These are phyloP conservation scores for Anthoceros angustus DNA, from an alignment of 225 moss, liverwort and hornwort genomes.

Conservation along the genomic window DNA sequence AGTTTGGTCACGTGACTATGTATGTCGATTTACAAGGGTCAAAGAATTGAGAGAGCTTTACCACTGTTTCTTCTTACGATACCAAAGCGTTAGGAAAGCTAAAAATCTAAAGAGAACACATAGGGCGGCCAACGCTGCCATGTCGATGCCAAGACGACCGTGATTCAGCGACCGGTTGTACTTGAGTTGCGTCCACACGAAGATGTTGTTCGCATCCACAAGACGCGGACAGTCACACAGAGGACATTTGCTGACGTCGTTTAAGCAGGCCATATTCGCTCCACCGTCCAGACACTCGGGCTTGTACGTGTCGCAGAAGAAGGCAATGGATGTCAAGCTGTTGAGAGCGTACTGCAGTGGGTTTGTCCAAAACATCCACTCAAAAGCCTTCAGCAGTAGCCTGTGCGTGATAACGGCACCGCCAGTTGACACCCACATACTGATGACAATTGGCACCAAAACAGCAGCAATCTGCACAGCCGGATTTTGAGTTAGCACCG, in stretches of 20 bases:
- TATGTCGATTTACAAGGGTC: not conserved
- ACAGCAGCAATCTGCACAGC: constrained; percentile 45
- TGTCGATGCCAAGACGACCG: constrained; percentile 26
- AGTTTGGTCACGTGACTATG: too few relatives aligned
- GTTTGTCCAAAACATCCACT: constrained; percentile 88
- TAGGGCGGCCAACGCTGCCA: constrained; percentile 37
- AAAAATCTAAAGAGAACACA: constrained; percentile 36
- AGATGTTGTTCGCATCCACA: constrained; percentile 26
- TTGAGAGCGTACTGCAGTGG: constrained; percentile 68
- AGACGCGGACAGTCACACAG: constrained; percentile 55
- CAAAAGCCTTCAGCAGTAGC: constrained; percentile 35
- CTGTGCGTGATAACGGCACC: constrained; percentile 64
- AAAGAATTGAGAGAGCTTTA: not conserved
- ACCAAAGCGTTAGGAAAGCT: constrained; percentile 8
- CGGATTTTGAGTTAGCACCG: not conserved
- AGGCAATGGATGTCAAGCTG: constrained; percentile 43
- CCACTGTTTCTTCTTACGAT: not conserved
- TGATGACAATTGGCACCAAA: constrained; percentile 53
- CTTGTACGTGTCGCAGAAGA: constrained; percentile 63
- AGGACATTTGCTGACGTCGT: constrained; percentile 31
- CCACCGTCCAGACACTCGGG: constrained; percentile 47
- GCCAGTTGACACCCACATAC: constrained; percentile 69
- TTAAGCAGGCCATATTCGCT: constrained; percentile 37
- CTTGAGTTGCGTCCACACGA: constrained; percentile 49
- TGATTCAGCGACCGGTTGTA: constrained; percentile 43